phyloP scores from a whole-genome alignment of 257 asterid genomes.

The Nicotiana obtusifolia region DNA sequence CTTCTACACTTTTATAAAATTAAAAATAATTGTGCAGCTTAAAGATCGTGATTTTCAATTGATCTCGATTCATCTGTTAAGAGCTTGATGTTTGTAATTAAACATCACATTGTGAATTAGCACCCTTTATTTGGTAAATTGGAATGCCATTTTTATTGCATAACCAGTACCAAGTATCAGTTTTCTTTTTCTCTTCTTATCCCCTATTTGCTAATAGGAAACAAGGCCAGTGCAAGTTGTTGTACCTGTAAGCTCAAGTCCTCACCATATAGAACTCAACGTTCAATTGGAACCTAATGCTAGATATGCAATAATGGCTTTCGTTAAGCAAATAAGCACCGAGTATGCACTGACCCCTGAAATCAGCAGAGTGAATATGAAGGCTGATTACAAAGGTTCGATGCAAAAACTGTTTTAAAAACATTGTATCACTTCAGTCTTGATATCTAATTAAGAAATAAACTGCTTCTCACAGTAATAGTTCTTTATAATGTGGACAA shows the following conservation, averaged over 20 bases:
- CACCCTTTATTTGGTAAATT: neutral
- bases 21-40: neutral
- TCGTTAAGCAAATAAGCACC: slow-evolving; percentile 60
- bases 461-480: slow-evolving; percentile 36
- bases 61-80: neutral
- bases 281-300: slow-evolving; percentile 58
- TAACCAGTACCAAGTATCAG: neutral
- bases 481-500: slow-evolving; percentile 74
- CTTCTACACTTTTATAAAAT: too few relatives aligned
- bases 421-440: neutral
- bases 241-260: slow-evolving; percentile 69
- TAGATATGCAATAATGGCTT: slow-evolving; percentile 61
- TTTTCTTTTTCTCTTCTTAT: neutral
- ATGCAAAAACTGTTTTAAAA: neutral
- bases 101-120: neutral
- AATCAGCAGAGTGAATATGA: slow-evolving; percentile 39
- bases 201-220: slow-evolving; percentile 39
- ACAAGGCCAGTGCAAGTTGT: slow-evolving; percentile 53
- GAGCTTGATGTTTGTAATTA: neutral
- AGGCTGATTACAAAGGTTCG: slow-evolving; percentile 64
- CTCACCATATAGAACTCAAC: slow-evolving; percentile 76
- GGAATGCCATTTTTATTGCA: neutral
- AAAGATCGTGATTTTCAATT: neutral
- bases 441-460: neutral
- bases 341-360: slow-evolving; percentile 60